Evolutionary conservation across 2,329 filamentous ascomycete genomes (phyloP).

Genomic region (Allantophomopsis cytisporea): DNA sequence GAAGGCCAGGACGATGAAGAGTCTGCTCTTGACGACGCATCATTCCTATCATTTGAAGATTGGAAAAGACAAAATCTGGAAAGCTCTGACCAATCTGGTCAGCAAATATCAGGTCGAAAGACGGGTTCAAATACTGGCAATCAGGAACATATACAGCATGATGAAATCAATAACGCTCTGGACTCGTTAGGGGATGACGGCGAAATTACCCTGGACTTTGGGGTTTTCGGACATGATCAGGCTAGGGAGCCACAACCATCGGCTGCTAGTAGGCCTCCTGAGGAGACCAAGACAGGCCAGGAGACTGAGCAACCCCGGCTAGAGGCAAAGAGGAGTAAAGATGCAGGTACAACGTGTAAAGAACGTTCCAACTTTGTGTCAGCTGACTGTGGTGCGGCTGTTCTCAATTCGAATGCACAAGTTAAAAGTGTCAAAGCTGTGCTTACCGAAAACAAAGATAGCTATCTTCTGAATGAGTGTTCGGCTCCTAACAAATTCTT

Average conservation of each 20-base stretch:
- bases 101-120: conserved; percentile 44
- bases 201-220: conserved; percentile 68
- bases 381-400: conserved; percentile 89
- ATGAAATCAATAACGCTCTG: conserved; percentile 51
- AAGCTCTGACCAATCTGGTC: conserved; percentile 68
- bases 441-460: conserved; percentile 93
- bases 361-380: conserved; percentile 96
- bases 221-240: conserved; percentile 37
- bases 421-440: conserved; percentile 83
- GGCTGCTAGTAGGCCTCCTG: not conserved
- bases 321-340: conserved; percentile 54
- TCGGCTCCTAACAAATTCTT: conserved; percentile 79
- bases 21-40: conserved; percentile 35
- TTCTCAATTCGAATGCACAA: conserved; percentile 78
- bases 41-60: conserved; percentile 94
- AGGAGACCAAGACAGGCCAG: conserved; percentile 9
- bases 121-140: conserved; percentile 29
- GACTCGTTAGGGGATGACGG: conserved; percentile 77
- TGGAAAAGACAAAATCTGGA: conserved; percentile 93
- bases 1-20: conserved; percentile 6
- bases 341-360: conserved; percentile 94
- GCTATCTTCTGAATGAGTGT: conserved; percentile 94
- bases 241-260: conserved; percentile 4
- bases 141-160: conserved; percentile 34
- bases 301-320: conserved; percentile 14